Percentiles rank a stretch among this genome's conserved stretches.
Evolutionary conservation across 371 early-diverging fungal species (phyloP).

Genomic region (Mucor saturninus): DNA sequence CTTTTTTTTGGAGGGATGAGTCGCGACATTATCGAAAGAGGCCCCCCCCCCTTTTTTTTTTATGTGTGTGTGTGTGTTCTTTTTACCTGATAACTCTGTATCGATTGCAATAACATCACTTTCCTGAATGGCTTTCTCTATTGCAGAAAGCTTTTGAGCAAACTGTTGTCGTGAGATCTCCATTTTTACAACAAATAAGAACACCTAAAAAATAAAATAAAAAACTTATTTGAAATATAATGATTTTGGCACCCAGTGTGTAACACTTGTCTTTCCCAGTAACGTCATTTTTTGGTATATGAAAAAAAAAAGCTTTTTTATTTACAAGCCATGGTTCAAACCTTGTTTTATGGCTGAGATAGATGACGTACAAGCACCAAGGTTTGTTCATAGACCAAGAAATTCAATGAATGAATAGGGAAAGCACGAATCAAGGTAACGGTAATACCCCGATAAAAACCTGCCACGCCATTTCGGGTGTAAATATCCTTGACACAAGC

Average conservation of each 20-base stretch:
- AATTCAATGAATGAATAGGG: conserved; percentile 79
- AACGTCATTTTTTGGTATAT: no score
- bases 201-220: no score
- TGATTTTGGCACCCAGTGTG: not conserved
- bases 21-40: not conserved
- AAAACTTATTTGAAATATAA: no score
- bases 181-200: conserved; percentile 48
- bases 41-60: no score
- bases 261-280: not conserved
- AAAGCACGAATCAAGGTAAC: conserved; percentile 82
- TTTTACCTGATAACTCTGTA: conserved; percentile 81
- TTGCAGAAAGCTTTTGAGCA: conserved; percentile 50
- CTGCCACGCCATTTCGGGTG: conserved; percentile 54
- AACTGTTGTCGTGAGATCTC: conserved; percentile 80
- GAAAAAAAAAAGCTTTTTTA: no score
- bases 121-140: conserved; percentile 70
- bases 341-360: not conserved
- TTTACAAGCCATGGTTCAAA: no score
- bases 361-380: conserved; percentile 20
- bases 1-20: conserved; percentile 13
- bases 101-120: conserved; percentile 87
- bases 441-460: conserved; percentile 76
- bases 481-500: conserved; percentile 66
- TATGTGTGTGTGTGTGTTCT: no score
- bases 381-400: conserved; percentile 72